A percentile compares a stretch with the other conserved stretches of the same genome.
Evolutionary conservation across 768 basidiomycete genomes (phyloP).

Genomic region (Aureoboletus auriporus): DNA sequence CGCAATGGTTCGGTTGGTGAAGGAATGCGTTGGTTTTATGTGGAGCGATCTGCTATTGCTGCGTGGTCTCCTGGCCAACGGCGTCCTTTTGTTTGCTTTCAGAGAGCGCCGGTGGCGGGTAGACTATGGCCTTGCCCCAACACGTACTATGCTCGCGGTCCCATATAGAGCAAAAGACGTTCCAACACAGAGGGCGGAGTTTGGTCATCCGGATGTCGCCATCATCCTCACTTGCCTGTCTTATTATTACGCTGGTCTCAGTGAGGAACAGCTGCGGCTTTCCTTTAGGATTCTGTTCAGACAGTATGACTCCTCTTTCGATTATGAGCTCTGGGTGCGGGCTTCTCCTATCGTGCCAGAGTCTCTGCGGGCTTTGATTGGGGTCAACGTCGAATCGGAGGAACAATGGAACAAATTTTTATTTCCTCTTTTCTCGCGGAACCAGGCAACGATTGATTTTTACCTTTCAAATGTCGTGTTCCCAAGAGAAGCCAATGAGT

Average conservation of each 20-base stretch:
- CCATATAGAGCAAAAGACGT: conserved; percentile 35
- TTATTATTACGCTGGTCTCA: neutral
- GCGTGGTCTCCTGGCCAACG: conserved; percentile 28
- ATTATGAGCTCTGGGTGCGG: conserved; percentile 41
- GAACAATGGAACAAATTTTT: conserved; percentile 28
- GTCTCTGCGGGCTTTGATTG: conserved; percentile 25
- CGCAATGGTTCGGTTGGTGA: neutral
- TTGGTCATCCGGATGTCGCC: conserved; percentile 33
- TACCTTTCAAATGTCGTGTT: conserved; percentile 45
- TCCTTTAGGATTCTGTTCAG: conserved; percentile 30
- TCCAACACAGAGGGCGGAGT: conserved; percentile 32
- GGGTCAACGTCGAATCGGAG: conserved; percentile 41
- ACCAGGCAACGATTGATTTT: conserved; percentile 43
- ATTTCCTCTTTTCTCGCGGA: conserved; percentile 33
- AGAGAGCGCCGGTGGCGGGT: conserved; percentile 35
- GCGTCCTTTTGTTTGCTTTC: conserved; percentile 22
- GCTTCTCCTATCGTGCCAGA: conserved; percentile 23
- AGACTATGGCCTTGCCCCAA: conserved; percentile 22
- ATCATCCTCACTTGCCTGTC: conserved; percentile 24
- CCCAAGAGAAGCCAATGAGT: conserved; percentile 47
- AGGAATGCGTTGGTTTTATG: conserved; percentile 9
- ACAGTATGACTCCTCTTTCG: conserved; percentile 36
- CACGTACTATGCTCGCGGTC: conserved; percentile 31
- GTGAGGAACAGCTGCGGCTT: neutral
- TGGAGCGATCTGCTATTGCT: conserved; percentile 41